Conservation (phyloP, 2,329 filamentous ascomycete species). For the Neofusicoccum cordaticola region DNA sequence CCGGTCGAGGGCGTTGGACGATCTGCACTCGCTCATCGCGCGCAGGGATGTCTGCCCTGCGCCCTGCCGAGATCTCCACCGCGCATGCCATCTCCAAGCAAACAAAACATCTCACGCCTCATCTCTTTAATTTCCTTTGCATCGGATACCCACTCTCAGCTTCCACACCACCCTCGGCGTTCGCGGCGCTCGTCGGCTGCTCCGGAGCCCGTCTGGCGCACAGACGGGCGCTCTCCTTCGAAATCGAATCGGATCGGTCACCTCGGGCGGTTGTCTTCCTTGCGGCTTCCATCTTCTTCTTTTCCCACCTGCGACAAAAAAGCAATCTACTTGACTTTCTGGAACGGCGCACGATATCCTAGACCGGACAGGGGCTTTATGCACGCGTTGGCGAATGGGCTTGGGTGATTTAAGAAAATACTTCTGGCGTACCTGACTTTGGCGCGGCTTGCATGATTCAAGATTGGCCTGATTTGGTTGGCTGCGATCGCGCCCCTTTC, state of each 20-base stretch:
- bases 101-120: neutral
- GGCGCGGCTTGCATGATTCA: constrained; percentile 16
- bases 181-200: constrained; percentile 13
- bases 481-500: constrained; percentile 10
- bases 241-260: constrained; percentile 21
- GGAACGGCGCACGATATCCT: constrained; percentile 18
- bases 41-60: constrained; percentile 1
- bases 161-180: neutral
- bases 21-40: constrained; percentile 14
- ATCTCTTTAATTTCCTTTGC: constrained; percentile 2
- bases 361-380: constrained; percentile 14
- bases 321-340: constrained; percentile 15
- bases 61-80: constrained; percentile 11
- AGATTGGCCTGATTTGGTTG: constrained; percentile 11
- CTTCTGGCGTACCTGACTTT: constrained; percentile 16
- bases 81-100: neutral
- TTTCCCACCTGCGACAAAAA: constrained; percentile 17
- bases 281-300: constrained; percentile 18
- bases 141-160: neutral
- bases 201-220: constrained; percentile 16
- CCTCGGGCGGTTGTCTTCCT: constrained; percentile 21
- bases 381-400: constrained; percentile 17
- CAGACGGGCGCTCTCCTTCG: constrained; percentile 12
- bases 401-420: constrained; percentile 15
- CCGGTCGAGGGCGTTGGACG: constrained; percentile 5